Base-by-base conservation (phyloP, 345 rosid species). In the Noccaea bulbosa region DNA sequence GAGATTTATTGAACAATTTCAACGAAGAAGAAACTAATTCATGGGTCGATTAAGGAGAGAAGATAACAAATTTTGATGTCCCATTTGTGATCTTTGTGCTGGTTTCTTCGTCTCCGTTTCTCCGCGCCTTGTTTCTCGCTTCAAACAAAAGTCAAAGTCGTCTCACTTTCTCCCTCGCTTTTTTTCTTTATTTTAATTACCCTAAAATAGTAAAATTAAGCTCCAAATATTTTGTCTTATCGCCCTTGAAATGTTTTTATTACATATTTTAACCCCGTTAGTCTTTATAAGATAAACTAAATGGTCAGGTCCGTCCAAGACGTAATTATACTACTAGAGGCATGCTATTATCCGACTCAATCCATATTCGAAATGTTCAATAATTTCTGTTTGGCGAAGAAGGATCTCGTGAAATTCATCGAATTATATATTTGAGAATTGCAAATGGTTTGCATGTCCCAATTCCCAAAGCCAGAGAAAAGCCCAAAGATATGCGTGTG, bases 121-220 rank as follows among this genome's bases (percentile, higher is more conserved):
- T 65, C 87, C 89, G 87, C 91, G 91, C 95, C 91, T 87, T 78
- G 83, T 85, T 85, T 81, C 83, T 84, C 89, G 86, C 83, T 70
- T 60, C 61, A 70, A 62, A 60, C 41, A 49, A 4, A 60, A 60
- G 74, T 82, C 89, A 81, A 75, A 69, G 67, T 75, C 78, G 46
- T 57, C 66, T 62, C 47, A 30, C 63, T 54, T 66, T 75, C 65
- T 69, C 65, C 49, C 69, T 68, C 74, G 35, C 45, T 68, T 55
- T 68, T 33, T 33, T 33, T 33, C 34, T n/a, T 30, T 67, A 16
- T 12, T 68, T 43, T 43, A 1, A 6, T 54, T 43, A 11, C 50
- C 60, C 7, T 60, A 40, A 37, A 58, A 70, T 70, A 70, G 67
- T 24, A 30, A 14, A 27, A 0, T 27, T 9, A 27, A 9, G 22